Evolutionary conservation across 2,329 filamentous ascomycete genomes (phyloP), one percentile per base, ranked within the genome.

Genomic region (Colletotrichum lupini): DNA sequence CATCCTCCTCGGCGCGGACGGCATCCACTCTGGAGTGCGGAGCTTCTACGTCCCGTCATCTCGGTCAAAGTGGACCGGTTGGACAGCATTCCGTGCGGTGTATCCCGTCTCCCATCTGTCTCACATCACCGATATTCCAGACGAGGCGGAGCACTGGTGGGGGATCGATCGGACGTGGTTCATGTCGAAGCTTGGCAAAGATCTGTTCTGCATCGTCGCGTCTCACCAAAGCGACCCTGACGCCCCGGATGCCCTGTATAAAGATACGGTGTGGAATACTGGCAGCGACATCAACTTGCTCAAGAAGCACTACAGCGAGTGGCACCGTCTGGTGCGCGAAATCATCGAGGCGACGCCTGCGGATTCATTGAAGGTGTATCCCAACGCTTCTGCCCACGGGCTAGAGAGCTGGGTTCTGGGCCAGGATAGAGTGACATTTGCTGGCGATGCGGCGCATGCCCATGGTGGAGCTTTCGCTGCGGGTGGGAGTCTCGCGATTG

Each of bases 1-100:
- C 74, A 77, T 89, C 53, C 76, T 89, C 28, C 82, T 90, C 19
- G 88, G 87, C 1, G 85, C 87, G 0, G 88, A 90, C 77, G 88
- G 88, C 52, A 85, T 90, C 59, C 85, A 87, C 75, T 88, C 86
- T 24, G 80, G 82, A 2, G 82, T 87, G 28, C 80, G 83, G 14
- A 79, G 78, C 28, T 83, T 83, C n/a, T 85, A 88, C 65, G 81
- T 86, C 2, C 84, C 85, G 0, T 77, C 80, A 0, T 82, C 85
- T 14, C 77, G 78, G 16, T 78, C 85, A 1, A 77, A 74, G 6
- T 86, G 84, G 80, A 87, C 83, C 6, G 85, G 85, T 5, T 84
- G 84, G 79, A 80, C 86, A 5, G 81, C 83, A 7, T 82, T 86
- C 67, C 81, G 86, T 14, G 83, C 85, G 14, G 85, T 85, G 0